A percentile compares a stretch with the other conserved stretches of the same genome.
These are phyloP conservation scores for Talaromyces thailandensis DNA, from an alignment of 495 filamentous ascomycete species.

Conservation along the genomic window DNA sequence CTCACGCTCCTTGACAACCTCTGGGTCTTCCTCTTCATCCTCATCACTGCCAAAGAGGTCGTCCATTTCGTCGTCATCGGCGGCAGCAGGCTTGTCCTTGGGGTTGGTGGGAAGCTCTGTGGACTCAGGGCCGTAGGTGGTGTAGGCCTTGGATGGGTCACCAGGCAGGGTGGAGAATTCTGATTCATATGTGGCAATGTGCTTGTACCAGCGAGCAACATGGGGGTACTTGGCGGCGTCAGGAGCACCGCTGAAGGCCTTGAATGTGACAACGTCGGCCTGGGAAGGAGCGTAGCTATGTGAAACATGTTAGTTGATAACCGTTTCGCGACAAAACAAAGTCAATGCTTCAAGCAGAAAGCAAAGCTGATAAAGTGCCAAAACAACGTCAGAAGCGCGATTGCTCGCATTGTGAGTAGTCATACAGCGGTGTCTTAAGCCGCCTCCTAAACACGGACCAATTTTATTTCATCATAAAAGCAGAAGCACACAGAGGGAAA, in stretches of 20 bases:
- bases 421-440: conserved; percentile 91
- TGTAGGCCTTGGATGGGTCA: conserved; percentile 80
- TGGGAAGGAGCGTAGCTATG: conserved; percentile 75
- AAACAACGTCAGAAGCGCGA: conserved; percentile 70
- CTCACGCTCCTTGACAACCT: conserved; percentile 72
- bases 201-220: conserved; percentile 96
- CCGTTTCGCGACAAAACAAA: conserved; percentile 2
- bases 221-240: conserved; percentile 82
- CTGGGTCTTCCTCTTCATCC: conserved; percentile 83
- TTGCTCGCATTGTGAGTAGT: conserved; percentile 71
- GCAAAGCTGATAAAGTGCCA: conserved; percentile 8
- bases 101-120: conserved; percentile 68
- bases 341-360: conserved; percentile 1
- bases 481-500: conserved; percentile 2
- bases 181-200: conserved; percentile 81
- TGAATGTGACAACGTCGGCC: conserved; percentile 92
- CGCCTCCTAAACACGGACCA: conserved; percentile 99
- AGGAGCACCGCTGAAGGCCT: conserved; percentile 69
- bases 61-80: conserved; percentile 73
- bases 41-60: conserved; percentile 86
- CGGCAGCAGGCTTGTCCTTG: conserved; percentile 73
- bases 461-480: conserved; percentile 76
- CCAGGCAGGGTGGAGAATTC: conserved; percentile 88
- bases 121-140: conserved; percentile 83
- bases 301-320: conserved; percentile 22